phyloP scores from a whole-genome alignment of 768 basidiomycete genomes.

The Naganishia kalamii region DNA sequence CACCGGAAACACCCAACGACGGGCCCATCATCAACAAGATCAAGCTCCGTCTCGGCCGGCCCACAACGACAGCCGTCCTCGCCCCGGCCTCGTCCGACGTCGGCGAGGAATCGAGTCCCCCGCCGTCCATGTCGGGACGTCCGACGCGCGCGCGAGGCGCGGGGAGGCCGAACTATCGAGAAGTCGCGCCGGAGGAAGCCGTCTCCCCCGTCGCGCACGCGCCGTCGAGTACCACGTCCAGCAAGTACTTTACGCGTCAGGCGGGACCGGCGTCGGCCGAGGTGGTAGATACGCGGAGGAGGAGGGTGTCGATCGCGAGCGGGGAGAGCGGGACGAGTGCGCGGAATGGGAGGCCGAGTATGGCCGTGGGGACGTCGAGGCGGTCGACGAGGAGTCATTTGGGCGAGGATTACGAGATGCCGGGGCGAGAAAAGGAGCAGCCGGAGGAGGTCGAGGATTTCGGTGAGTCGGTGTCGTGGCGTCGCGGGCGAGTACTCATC shows the following conservation, averaged over 20 bases:
- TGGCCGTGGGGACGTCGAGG: background rate
- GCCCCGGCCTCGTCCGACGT: background rate
- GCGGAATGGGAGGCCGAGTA: background rate
- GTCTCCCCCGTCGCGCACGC: background rate
- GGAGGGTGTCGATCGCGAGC: background rate
- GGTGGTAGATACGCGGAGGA: background rate
- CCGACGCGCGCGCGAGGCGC: background rate
- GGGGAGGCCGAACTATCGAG: background rate
- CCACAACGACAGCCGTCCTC: background rate
- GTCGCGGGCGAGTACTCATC: background rate
- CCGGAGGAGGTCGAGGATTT: background rate
- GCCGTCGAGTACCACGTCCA: background rate
- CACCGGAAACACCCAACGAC: background rate
- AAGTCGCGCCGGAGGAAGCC: background rate
- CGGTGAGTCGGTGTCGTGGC: background rate
- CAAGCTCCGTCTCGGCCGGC: background rate
- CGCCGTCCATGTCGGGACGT: background rate
- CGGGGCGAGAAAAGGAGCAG: background rate
- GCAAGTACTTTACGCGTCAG: slow-evolving; percentile 9
- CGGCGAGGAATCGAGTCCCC: background rate
- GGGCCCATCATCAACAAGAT: background rate
- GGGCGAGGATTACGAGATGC: background rate
- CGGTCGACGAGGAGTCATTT: background rate
- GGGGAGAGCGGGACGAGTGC: slow-evolving; percentile 1
- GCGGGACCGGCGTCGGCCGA: background rate